Evolutionary conservation across 768 basidiomycete species (phyloP), one percentile per base, ranked within the genome.

Genomic region (Agaricus blazei): DNA sequence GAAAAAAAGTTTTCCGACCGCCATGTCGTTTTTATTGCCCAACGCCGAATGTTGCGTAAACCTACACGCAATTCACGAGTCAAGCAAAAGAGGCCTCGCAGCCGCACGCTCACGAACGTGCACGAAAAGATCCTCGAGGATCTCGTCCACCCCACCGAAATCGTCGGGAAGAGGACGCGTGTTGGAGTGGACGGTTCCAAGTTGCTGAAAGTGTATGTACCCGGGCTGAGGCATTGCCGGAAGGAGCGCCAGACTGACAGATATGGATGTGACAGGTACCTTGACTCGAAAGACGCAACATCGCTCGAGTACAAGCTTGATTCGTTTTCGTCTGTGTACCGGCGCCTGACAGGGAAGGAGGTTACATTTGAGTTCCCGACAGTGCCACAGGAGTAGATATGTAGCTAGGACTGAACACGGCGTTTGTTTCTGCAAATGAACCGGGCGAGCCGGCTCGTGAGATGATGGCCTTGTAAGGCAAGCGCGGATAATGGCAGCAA

Each of bases 1-100:
- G 97, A 99, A 85, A 99, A 99, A 85, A 99, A 99, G 77, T 98
- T 99, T 79, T 93, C 97, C 45, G 97, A 98, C 78, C 87, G 94
- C 70, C 95, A 98, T 76, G 93, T 99, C 71, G 92, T 99, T 57
- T 98, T 99, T 72, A 85, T 98, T 71, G 97, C 91, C 53, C 97
- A 99, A 78, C 93, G 97, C 72, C 87, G 96, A 68, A 94, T 98
- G 87, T 81, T 98, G 72, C 90, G 88, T 79, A 98, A 95, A 75
- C 95, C 95, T 55, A 94, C 93, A 63, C 93, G 94, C 62, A 90
- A 82, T 68, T 92, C 93, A 55, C 88, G 90, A 63, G 87, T 91
- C 64, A 82, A 87, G 77, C 96, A 99, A 80, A 96, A 96, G 84
- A 81, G 97, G 64, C 97, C 97, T 62, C 90, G 93, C 63, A 91